A percentile compares a stretch with the other conserved stretches of the same genome.
phyloP scores from a whole-genome alignment of 2,329 filamentous ascomycete species.

The Sphaceloma murrayae region DNA sequence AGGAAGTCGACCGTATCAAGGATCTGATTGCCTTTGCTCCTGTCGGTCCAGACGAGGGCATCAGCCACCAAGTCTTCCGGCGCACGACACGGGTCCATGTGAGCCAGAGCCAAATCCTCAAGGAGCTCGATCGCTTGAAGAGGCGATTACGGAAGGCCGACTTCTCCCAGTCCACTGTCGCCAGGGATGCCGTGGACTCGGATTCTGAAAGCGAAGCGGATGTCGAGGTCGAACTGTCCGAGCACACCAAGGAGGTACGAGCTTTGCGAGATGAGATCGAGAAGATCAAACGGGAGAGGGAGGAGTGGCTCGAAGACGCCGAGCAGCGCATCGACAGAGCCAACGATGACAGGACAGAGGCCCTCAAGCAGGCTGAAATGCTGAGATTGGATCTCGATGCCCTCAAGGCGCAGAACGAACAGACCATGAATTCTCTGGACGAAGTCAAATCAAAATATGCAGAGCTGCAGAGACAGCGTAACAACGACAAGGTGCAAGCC shows the following conservation, averaged over 20 bases:
- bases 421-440: conserved; percentile 17
- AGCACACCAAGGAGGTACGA: conserved; percentile 18
- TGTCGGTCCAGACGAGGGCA: conserved; percentile 16
- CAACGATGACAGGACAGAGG: conserved; percentile 26
- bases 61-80: conserved; percentile 20
- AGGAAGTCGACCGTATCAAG: conserved; percentile 21
- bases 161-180: conserved; percentile 2
- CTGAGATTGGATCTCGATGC: conserved; percentile 21
- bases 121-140: conserved; percentile 20
- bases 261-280: conserved; percentile 17
- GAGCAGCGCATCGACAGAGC: conserved; percentile 28
- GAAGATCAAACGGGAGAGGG: conserved; percentile 25
- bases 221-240: conserved; percentile 7
- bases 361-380: conserved; percentile 17
- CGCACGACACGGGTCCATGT: conserved; percentile 18
- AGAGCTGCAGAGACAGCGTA: conserved; percentile 13
- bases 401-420: conserved; percentile 17
- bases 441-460: conserved; percentile 11
- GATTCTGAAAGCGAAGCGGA: conserved; percentile 16
- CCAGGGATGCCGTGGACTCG: conserved; percentile 15
- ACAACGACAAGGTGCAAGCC: background rate
- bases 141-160: conserved; percentile 15
- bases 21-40: conserved; percentile 19
- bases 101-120: conserved; percentile 19
- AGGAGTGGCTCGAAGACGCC: conserved; percentile 29